Conservation (phyloP, 495 filamentous ascomycete species). For the Lichina pygmaea region DNA sequence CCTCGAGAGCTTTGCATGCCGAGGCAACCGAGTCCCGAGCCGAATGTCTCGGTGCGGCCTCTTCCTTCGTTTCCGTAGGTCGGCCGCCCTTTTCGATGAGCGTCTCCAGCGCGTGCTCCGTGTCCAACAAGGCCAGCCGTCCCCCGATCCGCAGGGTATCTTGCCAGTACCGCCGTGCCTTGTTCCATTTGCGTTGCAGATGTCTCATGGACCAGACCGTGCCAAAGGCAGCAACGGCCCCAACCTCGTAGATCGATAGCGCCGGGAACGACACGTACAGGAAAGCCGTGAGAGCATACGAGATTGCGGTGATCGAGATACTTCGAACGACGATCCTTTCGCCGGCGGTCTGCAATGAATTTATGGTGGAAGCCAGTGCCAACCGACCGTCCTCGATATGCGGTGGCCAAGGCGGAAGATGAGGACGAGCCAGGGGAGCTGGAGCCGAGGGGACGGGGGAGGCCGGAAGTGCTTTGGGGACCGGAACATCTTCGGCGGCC, state of each 20-base stretch:
- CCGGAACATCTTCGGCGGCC: too few species aligned
- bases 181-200: conserved; percentile 60
- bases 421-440: background rate
- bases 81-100: conserved; percentile 23
- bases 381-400: conserved; percentile 29
- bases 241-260: conserved; percentile 33
- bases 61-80: background rate
- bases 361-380: conserved; percentile 29
- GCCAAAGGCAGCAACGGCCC: conserved; percentile 55
- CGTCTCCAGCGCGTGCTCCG: conserved; percentile 33
- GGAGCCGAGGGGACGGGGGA: too few species aligned
- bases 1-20: background rate
- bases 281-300: conserved; percentile 35
- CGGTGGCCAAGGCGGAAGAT: conserved; percentile 13
- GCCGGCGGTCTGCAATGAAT: conserved; percentile 51
- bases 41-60: background rate
- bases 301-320: conserved; percentile 33
- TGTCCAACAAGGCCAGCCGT: conserved; percentile 36
- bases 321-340: conserved; percentile 54
- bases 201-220: conserved; percentile 42
- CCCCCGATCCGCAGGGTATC: conserved; percentile 57
- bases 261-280: conserved; percentile 31
- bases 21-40: background rate
- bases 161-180: conserved; percentile 41
- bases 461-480: too few species aligned